Conservation (phyloP, 176 grass and related monocot species). For the Oryza glumipatula region DNA sequence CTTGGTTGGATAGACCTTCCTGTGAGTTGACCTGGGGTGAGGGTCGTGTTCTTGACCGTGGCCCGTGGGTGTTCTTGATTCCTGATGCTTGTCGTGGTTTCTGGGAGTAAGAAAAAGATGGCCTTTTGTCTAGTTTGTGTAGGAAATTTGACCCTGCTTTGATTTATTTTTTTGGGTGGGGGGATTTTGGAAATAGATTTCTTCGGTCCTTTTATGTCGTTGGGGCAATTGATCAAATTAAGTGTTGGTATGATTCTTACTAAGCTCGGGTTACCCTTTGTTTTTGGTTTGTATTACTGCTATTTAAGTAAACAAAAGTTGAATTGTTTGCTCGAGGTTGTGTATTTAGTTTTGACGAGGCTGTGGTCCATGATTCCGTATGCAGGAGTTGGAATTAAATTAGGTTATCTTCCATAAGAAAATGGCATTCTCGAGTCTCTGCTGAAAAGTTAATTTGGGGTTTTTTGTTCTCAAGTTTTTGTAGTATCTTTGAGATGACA, state of each 20-base stretch:
- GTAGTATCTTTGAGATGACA: too few species aligned
- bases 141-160: not conserved
- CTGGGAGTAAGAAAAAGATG: not conserved
- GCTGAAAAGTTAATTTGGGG: not conserved
- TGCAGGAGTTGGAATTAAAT: not conserved
- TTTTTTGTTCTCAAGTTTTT: not conserved
- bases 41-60: constrained; percentile 12
- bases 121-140: not conserved
- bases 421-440: not conserved
- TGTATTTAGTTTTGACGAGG: constrained; percentile 9
- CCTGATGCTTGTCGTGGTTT: not conserved
- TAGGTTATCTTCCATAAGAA: not conserved
- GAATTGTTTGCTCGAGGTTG: not conserved
- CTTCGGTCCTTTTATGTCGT: not conserved
- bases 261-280: not conserved
- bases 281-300: not conserved
- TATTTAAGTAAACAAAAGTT: constrained; percentile 7
- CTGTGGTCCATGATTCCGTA: not conserved
- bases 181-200: not conserved
- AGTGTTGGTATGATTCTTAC: constrained; percentile 4
- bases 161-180: not conserved
- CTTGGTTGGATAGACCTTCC: constrained; percentile 19
- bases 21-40: constrained; percentile 36
- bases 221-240: constrained; percentile 16
- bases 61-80: constrained; percentile 1